Base-by-base conservation (phyloP, 306 rosid genomes). In the Mucuna pruriens region DNA sequence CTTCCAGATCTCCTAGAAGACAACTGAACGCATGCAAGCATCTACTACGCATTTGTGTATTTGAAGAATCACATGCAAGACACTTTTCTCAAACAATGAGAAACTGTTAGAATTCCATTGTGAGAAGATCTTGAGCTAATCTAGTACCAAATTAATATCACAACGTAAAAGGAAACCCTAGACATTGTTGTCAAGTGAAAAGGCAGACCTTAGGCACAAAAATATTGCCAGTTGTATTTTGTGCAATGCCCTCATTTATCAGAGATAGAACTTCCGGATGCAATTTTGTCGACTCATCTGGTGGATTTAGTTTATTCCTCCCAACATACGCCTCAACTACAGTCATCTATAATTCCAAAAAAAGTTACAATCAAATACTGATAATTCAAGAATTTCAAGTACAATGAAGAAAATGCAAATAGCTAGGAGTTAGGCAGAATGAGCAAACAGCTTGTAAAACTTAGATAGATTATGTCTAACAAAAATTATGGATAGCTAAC, bases 271-370 rank as follows among this genome's bases (percentile, higher is more conserved):
- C 87, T 75, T 71, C 31, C 22, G 89, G 76, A 58, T 87, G 85
- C 77, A 95, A 78, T 80, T 87, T 78, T 19, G 90, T 84, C 52
- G 91, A 77, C 68, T 93, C 95, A 82, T 87, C 84, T 5, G 91
- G 88, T 19, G 89, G 86, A 86, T 75, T 85, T 55, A 88, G 51
- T 72, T 87, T 95, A 51, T 80, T 79, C 85, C 76, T 89, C 78
- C 97, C 99, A 79, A 77, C 89, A 71, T 80, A 91, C 71, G 94
- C 96, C 88, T 95, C 98, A 7, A 93, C 97, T 73, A 95, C 97
- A 68, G 99, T 93, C 99, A 95, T 95, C 99, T 95, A 62, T 25
- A 74, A 72, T 15, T 65, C 55, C 75, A 70, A 16, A 52, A 58
- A 57, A 25, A 83, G 70, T 74, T 46, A 83, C 23, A 23, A 23